A percentile compares a stretch with the other conserved stretches of the same genome.
phyloP scores from a whole-genome alignment of 495 filamentous ascomycete genomes.

The Oidiodendron maius region DNA sequence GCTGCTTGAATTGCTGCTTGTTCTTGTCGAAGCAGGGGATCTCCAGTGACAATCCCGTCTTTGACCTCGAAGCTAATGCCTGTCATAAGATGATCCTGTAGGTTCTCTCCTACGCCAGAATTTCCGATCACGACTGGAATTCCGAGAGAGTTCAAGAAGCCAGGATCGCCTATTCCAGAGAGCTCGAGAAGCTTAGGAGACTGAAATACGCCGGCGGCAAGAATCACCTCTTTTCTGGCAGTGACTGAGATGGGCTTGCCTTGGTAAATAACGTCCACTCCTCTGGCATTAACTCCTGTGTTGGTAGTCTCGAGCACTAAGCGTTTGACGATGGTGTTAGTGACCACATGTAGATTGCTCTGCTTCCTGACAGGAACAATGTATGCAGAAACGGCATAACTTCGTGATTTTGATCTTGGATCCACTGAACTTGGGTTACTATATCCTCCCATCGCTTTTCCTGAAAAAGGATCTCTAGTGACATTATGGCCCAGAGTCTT shows the following conservation, averaged over 20 bases:
- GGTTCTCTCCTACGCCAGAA: constrained; percentile 55
- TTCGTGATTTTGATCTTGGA: constrained; percentile 29
- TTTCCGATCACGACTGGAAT: constrained; percentile 49
- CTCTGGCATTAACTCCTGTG: too few relatives aligned
- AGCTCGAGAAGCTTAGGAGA: constrained; percentile 58
- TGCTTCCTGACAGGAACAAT: constrained; percentile 28
- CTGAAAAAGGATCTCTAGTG: constrained; percentile 31
- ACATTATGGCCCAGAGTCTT: constrained; percentile 14
- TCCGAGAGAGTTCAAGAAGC: constrained; percentile 34
- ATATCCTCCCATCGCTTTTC: constrained; percentile 38
- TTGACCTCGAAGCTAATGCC: constrained; percentile 31
- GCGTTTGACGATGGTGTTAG: too few relatives aligned
- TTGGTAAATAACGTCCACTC: too few relatives aligned
- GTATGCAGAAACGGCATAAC: constrained; percentile 33
- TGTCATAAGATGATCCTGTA: constrained; percentile 55
- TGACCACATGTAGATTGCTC: constrained; percentile 38
- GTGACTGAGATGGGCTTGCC: too few relatives aligned
- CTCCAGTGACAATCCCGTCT: not conserved
- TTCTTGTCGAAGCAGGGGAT: not conserved
- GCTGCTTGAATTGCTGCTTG: not conserved
- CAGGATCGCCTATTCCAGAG: constrained; percentile 49
- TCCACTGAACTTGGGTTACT: constrained; percentile 38
- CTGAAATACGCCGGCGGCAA: constrained; percentile 57
- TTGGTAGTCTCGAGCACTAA: too few relatives aligned
- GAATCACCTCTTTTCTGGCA: constrained; percentile 56